A percentile compares a stretch with the other conserved stretches of the same genome.
These are phyloP conservation scores for Aspergillus taichungensis DNA, from an alignment of 495 filamentous ascomycete genomes.

Conservation along the genomic window DNA sequence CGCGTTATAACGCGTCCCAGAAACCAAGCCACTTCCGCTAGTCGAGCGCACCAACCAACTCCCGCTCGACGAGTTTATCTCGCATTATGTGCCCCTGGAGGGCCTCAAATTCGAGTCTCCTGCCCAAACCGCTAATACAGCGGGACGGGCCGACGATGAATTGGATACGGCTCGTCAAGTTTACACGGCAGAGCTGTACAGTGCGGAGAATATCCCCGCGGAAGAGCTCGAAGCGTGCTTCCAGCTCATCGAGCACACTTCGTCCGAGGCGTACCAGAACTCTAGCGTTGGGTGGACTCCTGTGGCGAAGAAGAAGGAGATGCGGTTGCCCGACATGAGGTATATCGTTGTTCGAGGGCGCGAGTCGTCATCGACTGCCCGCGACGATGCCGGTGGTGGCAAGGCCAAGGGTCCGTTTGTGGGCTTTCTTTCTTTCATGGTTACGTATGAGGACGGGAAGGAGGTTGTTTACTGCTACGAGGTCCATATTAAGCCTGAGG, in stretches of 20 bases:
- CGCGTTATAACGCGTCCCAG: slow-evolving; percentile 3
- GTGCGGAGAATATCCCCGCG: slow-evolving; percentile 35
- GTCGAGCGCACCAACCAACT: slow-evolving; percentile 38
- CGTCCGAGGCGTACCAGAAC: slow-evolving; percentile 52
- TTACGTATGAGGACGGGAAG: slow-evolving; percentile 66
- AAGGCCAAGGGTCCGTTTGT: slow-evolving; percentile 19
- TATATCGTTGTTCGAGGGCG: slow-evolving; percentile 51
- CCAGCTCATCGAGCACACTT: slow-evolving; percentile 61
- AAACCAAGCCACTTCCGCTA: slow-evolving; percentile 17
- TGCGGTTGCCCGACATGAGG: slow-evolving; percentile 60
- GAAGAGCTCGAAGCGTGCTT: slow-evolving; percentile 60
- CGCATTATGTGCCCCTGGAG: slow-evolving; percentile 18
- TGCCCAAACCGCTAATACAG: not conserved
- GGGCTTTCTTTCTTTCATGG: slow-evolving; percentile 76
- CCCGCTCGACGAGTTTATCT: slow-evolving; percentile 24
- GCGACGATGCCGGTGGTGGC: not conserved
- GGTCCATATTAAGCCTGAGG: slow-evolving; percentile 55
- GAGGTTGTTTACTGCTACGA: slow-evolving; percentile 84
- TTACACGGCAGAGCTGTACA: slow-evolving; percentile 28
- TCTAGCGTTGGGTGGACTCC: slow-evolving; percentile 64
- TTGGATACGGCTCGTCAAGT: not conserved
- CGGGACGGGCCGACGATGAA: not conserved
- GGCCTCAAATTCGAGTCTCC: slow-evolving; percentile 2
- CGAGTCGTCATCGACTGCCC: slow-evolving; percentile 2
- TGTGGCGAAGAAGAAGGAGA: slow-evolving; percentile 60